Conservation (phyloP, 495 filamentous ascomycete species). For the Penicillium riverlandense region DNA sequence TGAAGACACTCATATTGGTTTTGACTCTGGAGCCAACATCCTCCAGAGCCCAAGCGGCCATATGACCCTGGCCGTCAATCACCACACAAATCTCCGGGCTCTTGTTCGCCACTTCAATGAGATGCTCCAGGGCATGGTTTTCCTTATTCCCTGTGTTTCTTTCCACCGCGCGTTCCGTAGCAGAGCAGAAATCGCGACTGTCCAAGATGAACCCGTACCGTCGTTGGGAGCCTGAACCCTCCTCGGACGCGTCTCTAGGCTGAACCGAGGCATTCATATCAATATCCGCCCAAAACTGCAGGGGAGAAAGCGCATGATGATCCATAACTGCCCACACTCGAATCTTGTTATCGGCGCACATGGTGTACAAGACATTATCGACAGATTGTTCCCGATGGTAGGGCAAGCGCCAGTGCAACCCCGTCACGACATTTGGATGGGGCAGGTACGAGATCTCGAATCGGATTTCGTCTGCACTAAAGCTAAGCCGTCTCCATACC, state of each 20-base stretch:
- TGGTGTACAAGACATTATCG: slow-evolving; percentile 88
- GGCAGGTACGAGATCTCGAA: slow-evolving; percentile 89
- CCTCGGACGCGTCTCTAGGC: slow-evolving; percentile 35
- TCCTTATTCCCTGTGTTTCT: slow-evolving; percentile 51
- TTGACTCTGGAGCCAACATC: slow-evolving; percentile 71
- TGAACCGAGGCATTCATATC: slow-evolving; percentile 73
- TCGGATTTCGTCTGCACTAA: slow-evolving; percentile 70
- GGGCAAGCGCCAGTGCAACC: slow-evolving; percentile 77
- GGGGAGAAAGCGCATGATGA: slow-evolving; percentile 58
- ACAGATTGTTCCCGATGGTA: slow-evolving; percentile 68
- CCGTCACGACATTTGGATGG: slow-evolving; percentile 73
- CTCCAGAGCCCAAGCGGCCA: slow-evolving; percentile 94
- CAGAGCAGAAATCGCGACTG: slow-evolving; percentile 68
- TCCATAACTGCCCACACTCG: slow-evolving; percentile 80
- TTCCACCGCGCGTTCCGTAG: slow-evolving; percentile 70
- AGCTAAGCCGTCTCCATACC: slow-evolving; percentile 86
- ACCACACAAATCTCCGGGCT: slow-evolving; percentile 84
- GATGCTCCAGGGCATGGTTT: slow-evolving; percentile 67
- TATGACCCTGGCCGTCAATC: slow-evolving; percentile 73
- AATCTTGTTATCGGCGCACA: slow-evolving; percentile 76
- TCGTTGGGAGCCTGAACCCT: slow-evolving; percentile 21
- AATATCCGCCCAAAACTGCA: slow-evolving; percentile 77
- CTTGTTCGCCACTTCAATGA: slow-evolving; percentile 79
- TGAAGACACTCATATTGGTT: slow-evolving; percentile 69
- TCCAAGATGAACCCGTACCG: slow-evolving; percentile 81